Conservation (phyloP, 1,284 basidiomycete species). For the Mycosarcoma maydis region DNA sequence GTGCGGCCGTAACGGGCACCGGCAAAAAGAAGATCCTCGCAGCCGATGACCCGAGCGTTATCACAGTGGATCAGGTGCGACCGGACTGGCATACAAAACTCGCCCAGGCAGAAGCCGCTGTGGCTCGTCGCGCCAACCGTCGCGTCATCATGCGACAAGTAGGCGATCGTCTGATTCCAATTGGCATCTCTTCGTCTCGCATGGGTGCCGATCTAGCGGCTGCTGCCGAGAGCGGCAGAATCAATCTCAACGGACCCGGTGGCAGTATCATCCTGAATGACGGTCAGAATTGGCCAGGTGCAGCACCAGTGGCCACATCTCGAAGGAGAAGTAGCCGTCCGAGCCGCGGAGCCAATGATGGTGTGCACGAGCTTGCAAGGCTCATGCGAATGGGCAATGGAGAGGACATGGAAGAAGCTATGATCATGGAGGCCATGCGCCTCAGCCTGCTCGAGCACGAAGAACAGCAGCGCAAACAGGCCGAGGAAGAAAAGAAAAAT, state of each 20-base stretch:
- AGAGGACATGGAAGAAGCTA: constrained; percentile 90
- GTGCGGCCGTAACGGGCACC: constrained; percentile 14
- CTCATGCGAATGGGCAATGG: constrained; percentile 83
- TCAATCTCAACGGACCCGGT: constrained; percentile 59
- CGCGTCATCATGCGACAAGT: constrained; percentile 98
- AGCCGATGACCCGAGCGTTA: constrained; percentile 53
- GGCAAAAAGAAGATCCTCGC: constrained; percentile 49
- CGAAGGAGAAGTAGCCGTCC: constrained; percentile 43
- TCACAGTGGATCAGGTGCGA: constrained; percentile 61
- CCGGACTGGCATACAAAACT: constrained; percentile 64
- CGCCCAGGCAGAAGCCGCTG: constrained; percentile 52
- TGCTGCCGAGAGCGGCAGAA: constrained; percentile 46
- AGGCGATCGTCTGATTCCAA: constrained; percentile 93
- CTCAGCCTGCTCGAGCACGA: constrained; percentile 89
- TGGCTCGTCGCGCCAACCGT: constrained; percentile 76
- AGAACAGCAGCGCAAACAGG: constrained; percentile 68
- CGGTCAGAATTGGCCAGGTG: constrained; percentile 48
- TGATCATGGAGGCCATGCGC: constrained; percentile 99
- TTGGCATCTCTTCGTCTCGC: constrained; percentile 80
- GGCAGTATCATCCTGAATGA: constrained; percentile 64
- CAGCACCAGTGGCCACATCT: constrained; percentile 19
- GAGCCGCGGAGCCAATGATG: constrained; percentile 25
- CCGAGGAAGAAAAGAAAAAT: constrained; percentile 57
- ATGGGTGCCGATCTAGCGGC: constrained; percentile 67
- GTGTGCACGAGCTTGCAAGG: constrained; percentile 76